Base-by-base conservation (phyloP, 1,139 yeast genomes). In the Pneumocystis sp. region DNA sequence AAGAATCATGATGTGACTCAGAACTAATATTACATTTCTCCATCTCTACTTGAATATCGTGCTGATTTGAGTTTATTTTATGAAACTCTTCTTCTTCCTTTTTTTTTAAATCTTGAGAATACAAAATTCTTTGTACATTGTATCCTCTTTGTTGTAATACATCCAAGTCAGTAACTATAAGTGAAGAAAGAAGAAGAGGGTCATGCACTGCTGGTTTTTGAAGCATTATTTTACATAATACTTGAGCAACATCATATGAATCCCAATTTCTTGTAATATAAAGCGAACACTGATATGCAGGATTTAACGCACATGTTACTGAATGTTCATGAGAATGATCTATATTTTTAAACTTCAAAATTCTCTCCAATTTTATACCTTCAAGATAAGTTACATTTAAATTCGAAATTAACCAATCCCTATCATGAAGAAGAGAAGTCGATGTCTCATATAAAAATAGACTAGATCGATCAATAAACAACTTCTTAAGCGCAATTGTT, bases 181-280 rank as follows among this genome's bases (percentile, higher is more conserved):
- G 73, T 7, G 76, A 71, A 62, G 77, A 80, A 29, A 77, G 68
- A 4, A 77, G 75, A 57, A 78, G 72, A 3, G 74, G 77, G 1
- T 77, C 72, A 59, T 77, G 79, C 4, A 79, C 78, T 25, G 72
- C 75, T 0, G 79, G 77, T 50, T 71, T 65, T 42, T 66, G 66
- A 19, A 76, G 66, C 7, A 75, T 65, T 5, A 67, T 65, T 57
- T 73, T 73, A 12, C 76, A 72, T 25, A 77, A 68, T 1, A 78
- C 73, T 39, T 72, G 74, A 31, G 77, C 73, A 10, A 77, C 73
- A 65, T 77, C 78, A 65, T 74, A 76, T 77, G 79, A 77, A 57
- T 77, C 77, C 50, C 74, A 69, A 61, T 65, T 66, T 15, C 66
- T 67, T 10, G 65, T 62, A 12, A 69, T 61, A 59, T 63, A 69